phyloP scores from a whole-genome alignment of 495 filamentous ascomycete species.

The Jackrogersella multiformis region DNA sequence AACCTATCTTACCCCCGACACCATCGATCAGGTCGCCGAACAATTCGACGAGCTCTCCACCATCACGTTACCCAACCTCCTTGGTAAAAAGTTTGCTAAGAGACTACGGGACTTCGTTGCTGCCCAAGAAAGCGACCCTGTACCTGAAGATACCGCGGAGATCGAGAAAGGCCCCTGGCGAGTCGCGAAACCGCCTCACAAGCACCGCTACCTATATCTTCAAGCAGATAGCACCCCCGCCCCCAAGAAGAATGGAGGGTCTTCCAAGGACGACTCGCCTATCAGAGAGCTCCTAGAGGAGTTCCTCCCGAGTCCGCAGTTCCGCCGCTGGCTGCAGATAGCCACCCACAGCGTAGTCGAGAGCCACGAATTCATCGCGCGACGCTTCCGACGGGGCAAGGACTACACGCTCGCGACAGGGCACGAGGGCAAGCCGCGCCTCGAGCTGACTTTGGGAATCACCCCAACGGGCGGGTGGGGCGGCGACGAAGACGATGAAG shows the following conservation, averaged over 20 bases:
- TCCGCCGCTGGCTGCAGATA: conserved; percentile 86
- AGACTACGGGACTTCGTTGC: conserved; percentile 74
- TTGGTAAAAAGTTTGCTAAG: conserved; percentile 78
- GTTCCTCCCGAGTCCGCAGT: conserved; percentile 84
- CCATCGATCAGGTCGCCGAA: conserved; percentile 79
- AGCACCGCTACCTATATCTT: conserved; percentile 90
- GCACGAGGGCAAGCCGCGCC: conserved; percentile 78
- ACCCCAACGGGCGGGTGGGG: conserved; percentile 88
- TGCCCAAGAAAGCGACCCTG: conserved; percentile 63
- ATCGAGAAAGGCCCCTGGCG: conserved; percentile 73
- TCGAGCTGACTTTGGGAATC: conserved; percentile 87
- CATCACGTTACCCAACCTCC: conserved; percentile 77
- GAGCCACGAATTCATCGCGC: conserved; percentile 74
- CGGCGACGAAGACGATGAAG: conserved; percentile 69
- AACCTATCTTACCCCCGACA: conserved; percentile 93
- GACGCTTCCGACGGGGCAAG: conserved; percentile 83
- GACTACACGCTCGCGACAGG: conserved; percentile 94
- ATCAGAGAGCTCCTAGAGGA: conserved; percentile 79
- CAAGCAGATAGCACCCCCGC: conserved; percentile 50
- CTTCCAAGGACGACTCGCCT: conserved; percentile 57
- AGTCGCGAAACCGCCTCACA: conserved; percentile 89
- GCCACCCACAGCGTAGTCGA: conserved; percentile 76
- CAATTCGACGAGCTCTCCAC: conserved; percentile 84
- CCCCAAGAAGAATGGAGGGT: conserved; percentile 18
- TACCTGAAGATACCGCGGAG: conserved; percentile 59